A percentile compares a stretch with the other conserved stretches of the same genome.
phyloP scores from a whole-genome alignment of 2,329 filamentous ascomycete species.

The Colletotrichum eleusines region DNA sequence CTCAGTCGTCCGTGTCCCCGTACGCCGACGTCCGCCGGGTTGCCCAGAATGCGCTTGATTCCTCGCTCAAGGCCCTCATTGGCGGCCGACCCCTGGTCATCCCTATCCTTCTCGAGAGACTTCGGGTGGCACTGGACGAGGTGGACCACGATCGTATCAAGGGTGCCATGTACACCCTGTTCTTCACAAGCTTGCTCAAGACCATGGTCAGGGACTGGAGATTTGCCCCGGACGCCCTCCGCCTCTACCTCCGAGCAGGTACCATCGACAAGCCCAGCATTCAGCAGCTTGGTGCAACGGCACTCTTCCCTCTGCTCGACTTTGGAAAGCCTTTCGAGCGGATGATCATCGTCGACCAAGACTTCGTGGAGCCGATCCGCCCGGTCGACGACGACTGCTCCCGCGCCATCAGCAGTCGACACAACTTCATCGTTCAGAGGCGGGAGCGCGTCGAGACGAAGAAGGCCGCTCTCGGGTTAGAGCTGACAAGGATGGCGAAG shows the following conservation, averaged over 20 bases:
- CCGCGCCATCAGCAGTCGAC: constrained; percentile 72
- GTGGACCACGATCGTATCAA: constrained; percentile 94
- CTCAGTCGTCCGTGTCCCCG: constrained; percentile 87
- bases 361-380: constrained; percentile 77
- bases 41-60: constrained; percentile 92
- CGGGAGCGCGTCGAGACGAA: constrained; percentile 83
- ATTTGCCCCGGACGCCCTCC: constrained; percentile 90
- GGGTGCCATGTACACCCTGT: constrained; percentile 89
- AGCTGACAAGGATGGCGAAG: constrained; percentile 82
- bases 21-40: constrained; percentile 97
- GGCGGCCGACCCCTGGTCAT: constrained; percentile 91
- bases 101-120: constrained; percentile 82
- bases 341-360: constrained; percentile 83
- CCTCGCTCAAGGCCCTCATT: constrained; percentile 90
- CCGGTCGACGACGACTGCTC: constrained; percentile 75
- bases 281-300: constrained; percentile 85
- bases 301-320: constrained; percentile 88
- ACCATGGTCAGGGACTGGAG: constrained; percentile 94
- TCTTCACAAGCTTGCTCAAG: constrained; percentile 90
- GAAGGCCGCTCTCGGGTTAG: constrained; percentile 83
- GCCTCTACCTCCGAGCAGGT: constrained; percentile 89
- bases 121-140: constrained; percentile 81
- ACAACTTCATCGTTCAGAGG: constrained; percentile 80
- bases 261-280: constrained; percentile 95
- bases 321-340: constrained; percentile 91